phyloP scores from a whole-genome alignment of 805 yeast genomes.

The Grigorovia transvaalensis region DNA sequence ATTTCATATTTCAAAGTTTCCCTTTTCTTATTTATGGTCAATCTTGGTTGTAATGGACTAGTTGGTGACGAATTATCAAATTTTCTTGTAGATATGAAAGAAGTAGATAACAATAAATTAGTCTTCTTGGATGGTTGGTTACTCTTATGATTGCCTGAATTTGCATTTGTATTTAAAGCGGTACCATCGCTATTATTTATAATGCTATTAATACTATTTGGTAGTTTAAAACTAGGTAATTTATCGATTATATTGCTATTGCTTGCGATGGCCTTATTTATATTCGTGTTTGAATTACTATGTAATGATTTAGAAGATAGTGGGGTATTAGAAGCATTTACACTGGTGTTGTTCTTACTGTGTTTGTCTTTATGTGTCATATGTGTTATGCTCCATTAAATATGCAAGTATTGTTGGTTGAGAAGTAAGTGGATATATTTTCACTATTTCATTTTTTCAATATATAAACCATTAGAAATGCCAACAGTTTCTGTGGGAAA shows the following conservation, averaged over 20 bases:
- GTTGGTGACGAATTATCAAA: conserved; percentile 21
- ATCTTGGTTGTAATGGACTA: conserved; percentile 21
- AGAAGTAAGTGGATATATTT: not conserved
- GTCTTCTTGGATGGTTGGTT: conserved; percentile 7
- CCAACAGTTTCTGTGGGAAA: too few species aligned
- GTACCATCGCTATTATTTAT: conserved; percentile 1
- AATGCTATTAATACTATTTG: not conserved
- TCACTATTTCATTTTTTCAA: not conserved
- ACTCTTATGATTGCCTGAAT: not conserved
- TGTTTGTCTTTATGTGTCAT: not conserved
- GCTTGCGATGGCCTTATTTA: not conserved
- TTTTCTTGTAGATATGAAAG: conserved; percentile 25
- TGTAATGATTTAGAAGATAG: not conserved
- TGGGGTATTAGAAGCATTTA: not conserved
- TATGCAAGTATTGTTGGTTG: not conserved
- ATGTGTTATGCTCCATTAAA: not conserved
- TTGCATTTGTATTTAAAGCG: not conserved
- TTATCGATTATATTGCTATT: not conserved
- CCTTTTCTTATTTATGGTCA: conserved; percentile 15
- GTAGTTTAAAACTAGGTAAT: not conserved
- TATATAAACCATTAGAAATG: too few species aligned
- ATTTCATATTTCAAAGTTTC: conserved; percentile 15
- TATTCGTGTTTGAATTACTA: not conserved
- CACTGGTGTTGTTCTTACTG: not conserved
- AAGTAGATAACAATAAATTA: conserved; percentile 25